Base-by-base conservation (phyloP, 2,329 filamentous ascomycete species). In the Celoporthe dispersa region DNA sequence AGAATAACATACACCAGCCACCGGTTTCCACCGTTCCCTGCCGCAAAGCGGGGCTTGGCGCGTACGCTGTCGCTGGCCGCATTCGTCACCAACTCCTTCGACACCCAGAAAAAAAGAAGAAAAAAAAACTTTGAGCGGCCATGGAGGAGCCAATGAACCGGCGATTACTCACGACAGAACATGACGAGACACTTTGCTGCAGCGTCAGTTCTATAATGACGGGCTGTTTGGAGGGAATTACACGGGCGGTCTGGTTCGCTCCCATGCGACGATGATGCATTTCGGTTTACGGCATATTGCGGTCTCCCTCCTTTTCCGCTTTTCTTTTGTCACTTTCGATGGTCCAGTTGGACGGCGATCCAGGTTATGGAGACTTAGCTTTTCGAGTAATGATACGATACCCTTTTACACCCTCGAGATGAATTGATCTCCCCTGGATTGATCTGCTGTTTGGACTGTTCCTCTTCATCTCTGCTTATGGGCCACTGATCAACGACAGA, bases 371-470 rank as follows among this genome's bases (percentile, higher is more conserved):
- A 64, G 64, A 71, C 25, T 48, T 35, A 65, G 35, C 63, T 71
- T 44, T 67, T 64, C 48, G 66, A 66, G 64, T 71, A 71, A 71
- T 70, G 65, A 70, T 55, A 71, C 68, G 70, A 71, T 71, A 71
- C 70, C 70, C 70, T 59, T 60, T 71, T 51, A 39, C n/a, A 60
- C 37, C n/a, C 28, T 37, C 28, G 12, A 28, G 3, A 60, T n/a
- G 44, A 68, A 64, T 44, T 22, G 14, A 31, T 61, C 28, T 33
- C 28, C 7, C n/a, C 41, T 64, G n/a, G 41, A 48, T 48, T n/a
- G 28, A 31, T 31, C 22, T 64, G 8, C 33, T 37, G 22, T n/a
- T 31, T 8, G 57, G 37, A 39, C 1, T 28, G 59, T 14, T 22
- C 7, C 37, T 37, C 3, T 2, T 44, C n/a, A 51, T 48, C 28